Conservation (phyloP, 2,329 filamentous ascomycete genomes). For the Harringtonia lauricola region DNA sequence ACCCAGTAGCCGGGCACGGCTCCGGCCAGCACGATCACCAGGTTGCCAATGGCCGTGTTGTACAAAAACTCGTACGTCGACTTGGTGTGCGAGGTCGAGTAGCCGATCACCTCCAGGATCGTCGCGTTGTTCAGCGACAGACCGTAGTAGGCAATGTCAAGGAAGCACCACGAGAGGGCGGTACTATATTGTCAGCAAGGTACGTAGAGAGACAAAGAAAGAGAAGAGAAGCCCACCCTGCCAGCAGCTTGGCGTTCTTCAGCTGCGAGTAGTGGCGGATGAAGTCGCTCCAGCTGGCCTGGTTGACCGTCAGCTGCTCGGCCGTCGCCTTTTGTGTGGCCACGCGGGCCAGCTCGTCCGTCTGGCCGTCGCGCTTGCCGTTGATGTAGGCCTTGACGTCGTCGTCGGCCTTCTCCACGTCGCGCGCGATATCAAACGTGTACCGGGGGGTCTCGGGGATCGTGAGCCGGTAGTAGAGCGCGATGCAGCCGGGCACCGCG, state of each 20-base stretch:
- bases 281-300: slow-evolving; percentile 66
- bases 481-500: slow-evolving; percentile 67
- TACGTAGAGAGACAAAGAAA: background rate
- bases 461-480: slow-evolving; percentile 68
- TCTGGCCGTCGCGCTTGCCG: slow-evolving; percentile 48
- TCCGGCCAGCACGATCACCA: slow-evolving; percentile 68
- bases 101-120: slow-evolving; percentile 63
- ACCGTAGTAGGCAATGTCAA: slow-evolving; percentile 51
- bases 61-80: slow-evolving; percentile 59
- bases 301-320: slow-evolving; percentile 48
- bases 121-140: slow-evolving; percentile 67
- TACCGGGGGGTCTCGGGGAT: slow-evolving; percentile 84
- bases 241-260: slow-evolving; percentile 56
- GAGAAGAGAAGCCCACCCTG: slow-evolving; percentile 9
- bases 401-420: slow-evolving; percentile 61
- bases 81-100: slow-evolving; percentile 37
- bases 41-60: slow-evolving; percentile 67
- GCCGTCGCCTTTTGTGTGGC: slow-evolving; percentile 41
- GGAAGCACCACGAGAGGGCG: slow-evolving; percentile 74
- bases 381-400: slow-evolving; percentile 67
- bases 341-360: slow-evolving; percentile 57
- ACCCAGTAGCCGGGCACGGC: slow-evolving; percentile 80
- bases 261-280: slow-evolving; percentile 55
- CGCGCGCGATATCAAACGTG: slow-evolving; percentile 70
- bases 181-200: slow-evolving; percentile 29